Percentiles rank a stretch among this genome's conserved stretches.
These are phyloP conservation scores for Aspergillus sp. DNA, from an alignment of 2,329 filamentous ascomycete genomes.

Conservation along the genomic window DNA sequence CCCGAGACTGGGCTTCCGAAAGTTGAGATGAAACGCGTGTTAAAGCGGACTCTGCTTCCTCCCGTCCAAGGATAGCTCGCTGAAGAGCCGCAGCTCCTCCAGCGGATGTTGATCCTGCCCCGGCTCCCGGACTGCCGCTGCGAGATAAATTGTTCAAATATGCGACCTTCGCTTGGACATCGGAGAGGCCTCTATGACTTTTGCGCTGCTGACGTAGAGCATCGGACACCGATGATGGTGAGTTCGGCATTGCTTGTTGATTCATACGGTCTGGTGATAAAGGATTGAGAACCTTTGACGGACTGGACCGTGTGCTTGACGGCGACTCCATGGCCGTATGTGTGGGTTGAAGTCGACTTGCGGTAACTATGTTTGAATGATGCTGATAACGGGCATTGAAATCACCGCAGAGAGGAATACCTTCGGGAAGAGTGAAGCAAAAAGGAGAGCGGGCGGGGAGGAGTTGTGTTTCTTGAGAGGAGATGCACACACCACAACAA, in stretches of 20 bases:
- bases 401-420: background rate
- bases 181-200: conserved; percentile 37
- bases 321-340: conserved; percentile 36
- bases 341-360: conserved; percentile 2
- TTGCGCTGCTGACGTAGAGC: conserved; percentile 37
- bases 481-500: conserved; percentile 29
- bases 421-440: conserved; percentile 10
- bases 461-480: conserved; percentile 12
- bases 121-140: conserved; percentile 30
- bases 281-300: conserved; percentile 38
- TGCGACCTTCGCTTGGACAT: conserved; percentile 51
- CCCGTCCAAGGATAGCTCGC: conserved; percentile 45
- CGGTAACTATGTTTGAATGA: background rate
- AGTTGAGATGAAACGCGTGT: conserved; percentile 35
- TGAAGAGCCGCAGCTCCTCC: conserved; percentile 46
- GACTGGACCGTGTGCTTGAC: conserved; percentile 31
- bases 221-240: conserved; percentile 40
- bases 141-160: conserved; percentile 48
- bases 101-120: conserved; percentile 26
- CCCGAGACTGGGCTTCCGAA: conserved; percentile 43
- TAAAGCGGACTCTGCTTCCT: conserved; percentile 46
- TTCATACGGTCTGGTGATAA: conserved; percentile 52
- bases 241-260: conserved; percentile 44
- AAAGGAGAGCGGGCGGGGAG: conserved; percentile 1
- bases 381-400: conserved; percentile 6